Evolutionary conservation across 768 basidiomycete species (phyloP).

Genomic region (Multifurca ochricompacta): DNA sequence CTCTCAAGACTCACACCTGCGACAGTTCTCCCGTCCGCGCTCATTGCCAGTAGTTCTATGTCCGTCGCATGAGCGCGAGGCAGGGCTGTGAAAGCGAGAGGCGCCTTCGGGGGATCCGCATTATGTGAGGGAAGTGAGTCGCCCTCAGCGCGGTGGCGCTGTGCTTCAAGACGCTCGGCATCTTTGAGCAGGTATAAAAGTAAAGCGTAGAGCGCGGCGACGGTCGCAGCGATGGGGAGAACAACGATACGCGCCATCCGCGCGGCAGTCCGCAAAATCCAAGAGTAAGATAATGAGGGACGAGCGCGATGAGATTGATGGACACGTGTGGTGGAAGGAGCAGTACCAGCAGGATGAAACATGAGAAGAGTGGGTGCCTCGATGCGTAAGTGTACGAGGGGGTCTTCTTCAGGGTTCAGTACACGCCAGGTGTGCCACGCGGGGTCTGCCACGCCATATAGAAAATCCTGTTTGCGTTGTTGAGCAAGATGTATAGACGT

Average conservation of each 20-base stretch:
- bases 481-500: constrained; percentile 13
- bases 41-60: constrained; percentile 70
- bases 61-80: constrained; percentile 80
- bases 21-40: constrained; percentile 55
- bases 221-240: constrained; percentile 76
- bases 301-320: constrained; percentile 7
- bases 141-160: constrained; percentile 51
- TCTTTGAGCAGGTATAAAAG: constrained; percentile 85
- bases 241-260: constrained; percentile 80
- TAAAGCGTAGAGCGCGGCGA: constrained; percentile 62
- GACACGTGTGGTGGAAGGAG: constrained; percentile 9
- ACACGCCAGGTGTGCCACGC: constrained; percentile 70
- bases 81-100: constrained; percentile 55
- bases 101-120: constrained; percentile 32
- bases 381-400: constrained; percentile 67
- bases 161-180: constrained; percentile 83
- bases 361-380: constrained; percentile 75
- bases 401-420: constrained; percentile 60
- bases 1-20: constrained; percentile 73
- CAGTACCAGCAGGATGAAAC: constrained; percentile 38
- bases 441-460: constrained; percentile 29
- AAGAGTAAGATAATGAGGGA: constrained; percentile 31
- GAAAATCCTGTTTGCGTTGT: constrained; percentile 14
- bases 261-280: constrained; percentile 46
- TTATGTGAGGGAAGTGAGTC: constrained; percentile 30